Evolutionary conservation across 148 eudicot genomes (phyloP), one percentile per base, ranked within the genome.

Genomic region (Persicaria maculosa): DNA sequence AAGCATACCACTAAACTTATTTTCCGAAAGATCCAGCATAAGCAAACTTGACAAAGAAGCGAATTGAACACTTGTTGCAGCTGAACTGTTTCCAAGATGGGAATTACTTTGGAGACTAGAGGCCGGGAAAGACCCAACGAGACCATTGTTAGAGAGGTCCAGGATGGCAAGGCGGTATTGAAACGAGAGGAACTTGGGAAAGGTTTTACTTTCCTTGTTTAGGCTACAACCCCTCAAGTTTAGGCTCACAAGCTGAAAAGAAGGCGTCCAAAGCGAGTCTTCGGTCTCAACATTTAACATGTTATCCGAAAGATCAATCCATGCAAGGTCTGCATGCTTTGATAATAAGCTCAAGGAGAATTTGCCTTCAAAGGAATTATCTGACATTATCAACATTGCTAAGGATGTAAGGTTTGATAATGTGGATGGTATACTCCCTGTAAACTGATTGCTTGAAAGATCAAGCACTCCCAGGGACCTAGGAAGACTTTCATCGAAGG

Each of bases 1-100:
- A 5, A 80, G 19, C 47, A 62, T 10, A 12, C 82, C 82, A 22
- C n/a, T n/a, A 31, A 80, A 15, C 10, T 65, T 15, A 43, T 80
- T 80, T 2, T 15, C 47, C 4, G 77, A 47, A 25, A 76, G 40
- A 2, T 3, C 25, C 19, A 72, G 3, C 11, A 17, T 14, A 0
- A 1, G 46, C 45, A 73, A 5, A 6, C 45, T 71, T 4, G n/a
- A 4, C 25, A 16, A 44, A 52, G 75, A 62, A 31, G 3, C 40
- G 40, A 31, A 31, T 2, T 31, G 40, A 31, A 31, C 40, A 45
- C 31, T 53, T 14, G 31, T 22, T 50, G 44, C 20, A 12, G 62
- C 6, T 1, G 69, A 50, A 72, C 14, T 67, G 19, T 68, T 4
- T 61, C 36, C 14, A 12, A 71, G 7, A 8, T 15, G 19, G 4